phyloP scores from a whole-genome alignment of 257 asterid species.

The Plantago ovata region DNA sequence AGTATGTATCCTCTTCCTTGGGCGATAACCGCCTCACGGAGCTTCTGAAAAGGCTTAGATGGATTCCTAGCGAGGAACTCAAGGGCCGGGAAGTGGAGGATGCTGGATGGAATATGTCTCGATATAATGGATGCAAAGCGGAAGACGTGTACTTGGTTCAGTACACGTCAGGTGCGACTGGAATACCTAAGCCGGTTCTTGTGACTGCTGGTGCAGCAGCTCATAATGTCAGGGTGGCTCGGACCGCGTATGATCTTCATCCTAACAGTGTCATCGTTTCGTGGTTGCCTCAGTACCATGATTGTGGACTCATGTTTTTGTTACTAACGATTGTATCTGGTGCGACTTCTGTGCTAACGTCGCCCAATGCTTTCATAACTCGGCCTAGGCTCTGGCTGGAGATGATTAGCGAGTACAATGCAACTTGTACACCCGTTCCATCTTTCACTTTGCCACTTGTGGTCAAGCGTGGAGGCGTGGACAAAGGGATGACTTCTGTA shows the following conservation, averaged over 20 bases:
- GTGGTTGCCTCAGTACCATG: slow-evolving; percentile 88
- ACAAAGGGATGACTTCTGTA: slow-evolving; percentile 24
- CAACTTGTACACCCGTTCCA: slow-evolving; percentile 79
- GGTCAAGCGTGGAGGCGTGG: slow-evolving; percentile 39
- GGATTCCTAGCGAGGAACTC: slow-evolving; percentile 53
- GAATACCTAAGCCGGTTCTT: slow-evolving; percentile 69
- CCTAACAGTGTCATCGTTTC: slow-evolving; percentile 65
- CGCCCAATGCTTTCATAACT: slow-evolving; percentile 53
- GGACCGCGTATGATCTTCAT: slow-evolving; percentile 62
- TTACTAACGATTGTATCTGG: slow-evolving; percentile 58
- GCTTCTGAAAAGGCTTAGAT: slow-evolving; percentile 28
- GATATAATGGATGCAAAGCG: slow-evolving; percentile 52
- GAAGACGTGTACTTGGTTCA: slow-evolving; percentile 62
- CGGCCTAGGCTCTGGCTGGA: slow-evolving; percentile 83
- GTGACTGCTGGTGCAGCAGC: slow-evolving; percentile 90
- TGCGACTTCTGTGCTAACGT: slow-evolving; percentile 62
- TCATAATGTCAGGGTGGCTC: slow-evolving; percentile 65
- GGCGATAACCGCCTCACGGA: slow-evolving; percentile 23
- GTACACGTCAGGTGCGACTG: slow-evolving; percentile 85
- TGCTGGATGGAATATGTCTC: background rate
- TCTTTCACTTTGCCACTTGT: slow-evolving; percentile 73
- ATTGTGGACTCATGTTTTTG: slow-evolving; percentile 78
- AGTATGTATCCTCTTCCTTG: slow-evolving; percentile 23
- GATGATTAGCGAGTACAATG: slow-evolving; percentile 43
- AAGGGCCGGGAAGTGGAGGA: slow-evolving; percentile 2